Percentiles rank a stretch among this genome's conserved stretches.
phyloP scores from a whole-genome alignment of 2,329 filamentous ascomycete species.

The Teratosphaeria destructans region DNA sequence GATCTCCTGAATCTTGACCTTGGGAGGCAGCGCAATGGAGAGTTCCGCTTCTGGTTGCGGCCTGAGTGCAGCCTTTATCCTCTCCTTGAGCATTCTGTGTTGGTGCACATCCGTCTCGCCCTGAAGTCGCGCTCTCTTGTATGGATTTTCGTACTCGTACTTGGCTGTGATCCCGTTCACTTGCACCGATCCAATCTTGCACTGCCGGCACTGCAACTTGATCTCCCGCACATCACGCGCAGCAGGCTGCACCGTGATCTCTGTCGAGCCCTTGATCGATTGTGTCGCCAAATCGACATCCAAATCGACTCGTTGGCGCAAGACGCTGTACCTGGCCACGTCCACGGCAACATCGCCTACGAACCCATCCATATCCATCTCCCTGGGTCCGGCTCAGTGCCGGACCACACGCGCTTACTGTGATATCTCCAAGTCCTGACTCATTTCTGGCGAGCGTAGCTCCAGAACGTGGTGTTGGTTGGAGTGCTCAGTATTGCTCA shows the following conservation, averaged over 20 bases:
- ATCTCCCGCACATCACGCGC: constrained; percentile 45
- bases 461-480: background rate
- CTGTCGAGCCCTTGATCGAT: constrained; percentile 65
- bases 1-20: constrained; percentile 51
- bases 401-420: background rate
- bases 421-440: background rate
- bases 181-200: constrained; percentile 43
- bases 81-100: constrained; percentile 65
- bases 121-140: constrained; percentile 54
- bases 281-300: constrained; percentile 77
- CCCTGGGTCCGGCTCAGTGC: background rate
- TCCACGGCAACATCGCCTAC: background rate
- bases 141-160: constrained; percentile 50
- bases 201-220: constrained; percentile 53
- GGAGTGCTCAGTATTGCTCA: background rate
- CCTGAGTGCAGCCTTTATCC: constrained; percentile 49
- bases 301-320: constrained; percentile 79
- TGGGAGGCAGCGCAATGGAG: constrained; percentile 48
- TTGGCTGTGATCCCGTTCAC: constrained; percentile 33
- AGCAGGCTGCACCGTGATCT: constrained; percentile 66
- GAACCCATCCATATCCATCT: background rate
- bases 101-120: constrained; percentile 55
- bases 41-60: constrained; percentile 47
- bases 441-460: background rate
- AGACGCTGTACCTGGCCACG: constrained; percentile 44